phyloP scores from a whole-genome alignment of 495 filamentous ascomycete species.

The Penicillium argentinense region DNA sequence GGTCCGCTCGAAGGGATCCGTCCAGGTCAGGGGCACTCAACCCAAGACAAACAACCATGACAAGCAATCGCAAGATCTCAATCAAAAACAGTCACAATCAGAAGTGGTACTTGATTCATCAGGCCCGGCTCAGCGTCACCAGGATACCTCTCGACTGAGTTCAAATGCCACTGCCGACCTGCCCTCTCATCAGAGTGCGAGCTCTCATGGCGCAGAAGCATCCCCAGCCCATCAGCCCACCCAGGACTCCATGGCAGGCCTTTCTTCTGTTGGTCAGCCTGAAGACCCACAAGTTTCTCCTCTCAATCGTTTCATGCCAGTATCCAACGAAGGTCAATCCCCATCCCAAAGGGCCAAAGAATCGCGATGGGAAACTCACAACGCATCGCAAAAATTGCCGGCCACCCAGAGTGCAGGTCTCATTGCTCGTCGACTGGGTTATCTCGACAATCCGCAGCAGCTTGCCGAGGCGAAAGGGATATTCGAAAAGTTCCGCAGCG shows the following conservation, averaged over 20 bases:
- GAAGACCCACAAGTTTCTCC: slow-evolving; percentile 3
- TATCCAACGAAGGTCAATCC: slow-evolving; percentile 3
- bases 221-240: slow-evolving; percentile 13
- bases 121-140: slow-evolving; percentile 17
- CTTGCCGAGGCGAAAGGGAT: slow-evolving; percentile 27
- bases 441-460: slow-evolving; percentile 19
- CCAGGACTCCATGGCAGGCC: slow-evolving; percentile 1
- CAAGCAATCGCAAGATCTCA: slow-evolving; percentile 2
- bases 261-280: slow-evolving; percentile 3
- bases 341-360: slow-evolving; percentile 16
- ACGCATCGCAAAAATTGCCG: background rate
- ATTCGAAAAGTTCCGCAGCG: slow-evolving; percentile 51
- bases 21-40: slow-evolving; percentile 23
- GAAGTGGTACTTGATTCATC: slow-evolving; percentile 30
- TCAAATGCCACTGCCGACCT: slow-evolving; percentile 12
- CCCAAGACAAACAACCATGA: slow-evolving; percentile 18
- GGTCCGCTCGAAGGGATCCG: slow-evolving; percentile 10
- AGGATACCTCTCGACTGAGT: slow-evolving; percentile 3
- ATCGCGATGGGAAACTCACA: background rate
- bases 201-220: slow-evolving; percentile 12
- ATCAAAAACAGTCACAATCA: background rate
- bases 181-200: slow-evolving; percentile 19
- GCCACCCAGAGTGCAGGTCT: slow-evolving; percentile 14
- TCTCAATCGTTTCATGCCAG: slow-evolving; percentile 10
- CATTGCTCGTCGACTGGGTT: slow-evolving; percentile 26